These are phyloP conservation scores for Mucor piriformis DNA, from an alignment of 371 early-diverging fungal genomes.

Conservation along the genomic window DNA sequence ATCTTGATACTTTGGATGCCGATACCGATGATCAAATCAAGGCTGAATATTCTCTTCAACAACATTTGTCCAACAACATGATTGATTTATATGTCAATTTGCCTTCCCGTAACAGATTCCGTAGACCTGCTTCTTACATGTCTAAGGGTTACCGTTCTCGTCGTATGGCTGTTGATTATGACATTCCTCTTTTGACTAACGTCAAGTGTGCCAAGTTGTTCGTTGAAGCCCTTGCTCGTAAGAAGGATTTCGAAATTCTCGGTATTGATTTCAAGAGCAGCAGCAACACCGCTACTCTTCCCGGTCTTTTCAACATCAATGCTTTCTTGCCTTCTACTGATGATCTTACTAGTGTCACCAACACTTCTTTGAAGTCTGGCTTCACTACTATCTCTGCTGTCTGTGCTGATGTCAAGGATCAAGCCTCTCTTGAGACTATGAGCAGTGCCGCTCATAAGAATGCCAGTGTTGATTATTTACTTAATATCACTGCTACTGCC, in stretches of 20 bases:
- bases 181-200: conserved; percentile 96
- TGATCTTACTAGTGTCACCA: conserved; percentile 65
- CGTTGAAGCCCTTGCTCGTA: conserved; percentile 89
- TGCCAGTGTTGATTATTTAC: conserved; percentile 76
- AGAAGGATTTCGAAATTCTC: conserved; percentile 73
- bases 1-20: conserved; percentile 77
- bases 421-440: conserved; percentile 56
- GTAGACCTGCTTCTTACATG: conserved; percentile 95
- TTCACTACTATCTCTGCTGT: conserved; percentile 79
- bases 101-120: conserved; percentile 93
- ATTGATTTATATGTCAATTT: conserved; percentile 98
- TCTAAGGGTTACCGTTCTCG: conserved; percentile 93
- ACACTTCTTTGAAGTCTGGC: conserved; percentile 81
- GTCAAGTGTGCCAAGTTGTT: conserved; percentile 97
- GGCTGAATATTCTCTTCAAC: conserved; percentile 90
- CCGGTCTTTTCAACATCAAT: conserved; percentile 86
- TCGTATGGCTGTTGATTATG: conserved; percentile 96
- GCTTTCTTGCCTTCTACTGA: conserved; percentile 57
- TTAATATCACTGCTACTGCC: conserved; percentile 70
- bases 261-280: conserved; percentile 88
- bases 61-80: conserved; percentile 92
- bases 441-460: conserved; percentile 57
- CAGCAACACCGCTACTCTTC: conserved; percentile 79
- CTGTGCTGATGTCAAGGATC: conserved; percentile 60
- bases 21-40: conserved; percentile 63